Conservation (phyloP, 768 basidiomycete species). For the Boletales sp. region DNA sequence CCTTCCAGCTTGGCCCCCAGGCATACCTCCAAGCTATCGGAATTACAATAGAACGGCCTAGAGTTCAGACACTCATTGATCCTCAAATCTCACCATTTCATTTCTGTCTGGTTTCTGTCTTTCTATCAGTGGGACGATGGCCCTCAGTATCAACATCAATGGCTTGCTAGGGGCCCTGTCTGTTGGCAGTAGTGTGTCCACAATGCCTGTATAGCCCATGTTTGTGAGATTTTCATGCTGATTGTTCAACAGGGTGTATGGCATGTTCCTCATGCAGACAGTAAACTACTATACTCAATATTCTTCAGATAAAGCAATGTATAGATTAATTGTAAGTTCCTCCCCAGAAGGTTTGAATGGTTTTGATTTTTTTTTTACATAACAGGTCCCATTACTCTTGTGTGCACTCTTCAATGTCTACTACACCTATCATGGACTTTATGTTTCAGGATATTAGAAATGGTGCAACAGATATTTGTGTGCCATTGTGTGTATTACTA, state of each 20-base stretch:
- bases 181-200: conserved; percentile 54
- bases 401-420: conserved; percentile 11
- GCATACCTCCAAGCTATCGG: too few relatives aligned
- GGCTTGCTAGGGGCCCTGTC: conserved; percentile 55
- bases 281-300: conserved; percentile 55
- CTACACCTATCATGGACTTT: background rate
- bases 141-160: conserved; percentile 34
- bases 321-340: conserved; percentile 49
- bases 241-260: conserved; percentile 41
- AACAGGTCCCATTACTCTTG: conserved; percentile 34
- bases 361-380: background rate
- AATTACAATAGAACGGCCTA: too few relatives aligned
- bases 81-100: too few relatives aligned
- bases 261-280: conserved; percentile 51
- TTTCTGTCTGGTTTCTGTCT: too few relatives aligned
- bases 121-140: conserved; percentile 14
- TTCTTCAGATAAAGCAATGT: conserved; percentile 47
- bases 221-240: conserved; percentile 6
- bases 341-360: background rate
- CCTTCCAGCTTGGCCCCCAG: too few relatives aligned
- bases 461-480: conserved; percentile 48
- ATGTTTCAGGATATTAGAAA: conserved; percentile 41
- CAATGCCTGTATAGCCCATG: conserved; percentile 21
- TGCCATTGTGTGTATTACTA: conserved; percentile 54
- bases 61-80: too few relatives aligned